phyloP scores from a whole-genome alignment of 257 asterid genomes.

The Primulina huaijiensis region DNA sequence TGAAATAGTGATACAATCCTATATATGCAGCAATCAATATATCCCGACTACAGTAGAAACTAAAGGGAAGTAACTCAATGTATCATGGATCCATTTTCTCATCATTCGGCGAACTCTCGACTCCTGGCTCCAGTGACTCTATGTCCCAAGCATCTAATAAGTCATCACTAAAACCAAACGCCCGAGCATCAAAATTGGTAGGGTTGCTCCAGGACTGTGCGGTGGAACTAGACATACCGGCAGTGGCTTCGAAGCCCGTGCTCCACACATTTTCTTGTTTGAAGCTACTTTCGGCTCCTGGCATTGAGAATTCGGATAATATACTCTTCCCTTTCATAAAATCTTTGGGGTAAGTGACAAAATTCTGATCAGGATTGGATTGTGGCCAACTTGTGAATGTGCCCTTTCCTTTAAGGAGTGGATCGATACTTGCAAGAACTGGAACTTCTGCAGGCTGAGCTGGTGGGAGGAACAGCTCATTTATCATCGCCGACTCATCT shows the following conservation, averaged over 20 bases:
- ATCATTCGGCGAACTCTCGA: conserved; percentile 39
- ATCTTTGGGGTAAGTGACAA: conserved; percentile 46
- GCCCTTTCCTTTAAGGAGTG: conserved; percentile 40
- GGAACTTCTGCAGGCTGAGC: conserved; percentile 30
- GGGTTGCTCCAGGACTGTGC: conserved; percentile 42
- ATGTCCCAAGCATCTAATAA: conserved; percentile 55
- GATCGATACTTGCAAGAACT: conserved; percentile 18
- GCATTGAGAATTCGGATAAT: conserved; percentile 22
- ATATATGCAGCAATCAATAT: background rate
- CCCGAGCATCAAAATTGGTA: conserved; percentile 40
- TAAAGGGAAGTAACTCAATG: background rate
- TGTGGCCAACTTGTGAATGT: conserved; percentile 26
- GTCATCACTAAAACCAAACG: conserved; percentile 33
- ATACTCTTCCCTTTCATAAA: conserved; percentile 31
- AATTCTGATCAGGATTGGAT: conserved; percentile 27
- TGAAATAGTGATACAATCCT: background rate
- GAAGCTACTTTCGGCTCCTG: conserved; percentile 35
- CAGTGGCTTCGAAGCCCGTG: conserved; percentile 36
- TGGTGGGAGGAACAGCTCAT: conserved; percentile 27
- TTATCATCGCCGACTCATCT: conserved; percentile 28
- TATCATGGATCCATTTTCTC: conserved; percentile 29
- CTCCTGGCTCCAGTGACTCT: conserved; percentile 40
- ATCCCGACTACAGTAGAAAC: background rate
- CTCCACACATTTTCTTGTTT: conserved; percentile 47
- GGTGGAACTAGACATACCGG: conserved; percentile 38